Evolutionary conservation across 2,329 filamentous ascomycete genomes (phyloP).

Genomic region (Microsporum audouinii): DNA sequence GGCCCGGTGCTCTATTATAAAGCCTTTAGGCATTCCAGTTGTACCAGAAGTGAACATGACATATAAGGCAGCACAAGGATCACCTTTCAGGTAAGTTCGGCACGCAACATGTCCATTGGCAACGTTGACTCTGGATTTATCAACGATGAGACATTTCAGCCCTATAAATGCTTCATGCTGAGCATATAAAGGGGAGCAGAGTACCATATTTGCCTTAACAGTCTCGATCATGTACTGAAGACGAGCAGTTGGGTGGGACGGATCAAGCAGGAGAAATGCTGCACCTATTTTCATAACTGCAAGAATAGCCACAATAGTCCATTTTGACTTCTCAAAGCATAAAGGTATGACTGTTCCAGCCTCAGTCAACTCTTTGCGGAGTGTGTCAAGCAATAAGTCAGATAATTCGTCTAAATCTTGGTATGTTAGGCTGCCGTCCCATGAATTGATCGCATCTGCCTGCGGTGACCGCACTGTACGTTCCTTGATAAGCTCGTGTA

Average conservation of each 20-base stretch:
- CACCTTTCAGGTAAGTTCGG: constrained; percentile 8
- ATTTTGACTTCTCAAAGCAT: constrained; percentile 25
- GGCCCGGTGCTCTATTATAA: constrained; percentile 46
- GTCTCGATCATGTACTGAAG: neutral
- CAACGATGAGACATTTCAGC: constrained; percentile 5
- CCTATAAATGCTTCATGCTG: constrained; percentile 2
- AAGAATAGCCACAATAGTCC: constrained; percentile 22
- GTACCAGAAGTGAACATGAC: constrained; percentile 45
- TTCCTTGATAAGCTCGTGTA: too few relatives aligned
- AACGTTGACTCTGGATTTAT: constrained; percentile 8
- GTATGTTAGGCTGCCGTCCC: constrained; percentile 23
- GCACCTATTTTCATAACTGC: constrained; percentile 23
- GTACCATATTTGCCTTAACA: neutral
- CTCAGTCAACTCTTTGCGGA: constrained; percentile 21
- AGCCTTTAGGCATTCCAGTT: constrained; percentile 42
- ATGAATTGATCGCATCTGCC: constrained; percentile 18
- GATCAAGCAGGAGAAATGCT: constrained; percentile 23
- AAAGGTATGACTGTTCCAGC: constrained; percentile 18
- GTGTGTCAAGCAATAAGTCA: constrained; percentile 19
- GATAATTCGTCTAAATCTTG: constrained; percentile 23
- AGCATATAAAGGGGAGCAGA: constrained; percentile 2
- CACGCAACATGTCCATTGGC: constrained; percentile 4
- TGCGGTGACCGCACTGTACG: constrained; percentile 5
- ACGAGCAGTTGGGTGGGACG: constrained; percentile 10
- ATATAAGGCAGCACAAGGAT: constrained; percentile 21